These are phyloP conservation scores for Fusarium beomiforme DNA, from an alignment of 2,329 filamentous ascomycete species.

Conservation along the genomic window DNA sequence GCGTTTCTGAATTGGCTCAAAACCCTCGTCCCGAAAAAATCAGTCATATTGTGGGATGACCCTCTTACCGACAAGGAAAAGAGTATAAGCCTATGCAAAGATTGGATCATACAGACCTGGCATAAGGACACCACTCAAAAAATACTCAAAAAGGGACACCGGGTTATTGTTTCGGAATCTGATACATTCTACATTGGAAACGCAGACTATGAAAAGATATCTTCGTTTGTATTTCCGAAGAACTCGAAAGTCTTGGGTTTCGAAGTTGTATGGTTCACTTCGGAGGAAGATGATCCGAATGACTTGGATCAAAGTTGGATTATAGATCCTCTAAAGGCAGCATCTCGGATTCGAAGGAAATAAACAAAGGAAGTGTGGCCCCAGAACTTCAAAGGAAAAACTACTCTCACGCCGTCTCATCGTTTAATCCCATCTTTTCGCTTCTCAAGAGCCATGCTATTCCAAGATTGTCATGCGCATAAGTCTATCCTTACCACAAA, in stretches of 20 bases:
- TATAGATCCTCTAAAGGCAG: constrained; percentile 3
- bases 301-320: not conserved
- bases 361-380: not conserved
- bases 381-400: no score
- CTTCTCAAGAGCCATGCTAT: no score
- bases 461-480: no score
- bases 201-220: not conserved
- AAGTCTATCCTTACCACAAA: no score
- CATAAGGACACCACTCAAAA: not conserved
- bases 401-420: no score
- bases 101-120: constrained; percentile 21
- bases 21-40: not conserved
- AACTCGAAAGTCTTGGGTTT: not conserved
- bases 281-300: not conserved
- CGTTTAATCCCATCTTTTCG: no score
- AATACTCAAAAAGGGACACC: not conserved
- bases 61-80: constrained; percentile 3
- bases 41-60: constrained; percentile 1
- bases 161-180: not conserved
- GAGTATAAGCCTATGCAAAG: not conserved
- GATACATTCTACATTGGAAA: constrained; percentile 12
- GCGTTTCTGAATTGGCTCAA: not conserved
- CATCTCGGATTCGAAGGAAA: not conserved
- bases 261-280: constrained; percentile 8
- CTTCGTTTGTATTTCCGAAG: not conserved